Evolutionary conservation across 768 basidiomycete genomes (phyloP), one percentile per base, ranked within the genome.

Genomic region (Boletus subparvulus): DNA sequence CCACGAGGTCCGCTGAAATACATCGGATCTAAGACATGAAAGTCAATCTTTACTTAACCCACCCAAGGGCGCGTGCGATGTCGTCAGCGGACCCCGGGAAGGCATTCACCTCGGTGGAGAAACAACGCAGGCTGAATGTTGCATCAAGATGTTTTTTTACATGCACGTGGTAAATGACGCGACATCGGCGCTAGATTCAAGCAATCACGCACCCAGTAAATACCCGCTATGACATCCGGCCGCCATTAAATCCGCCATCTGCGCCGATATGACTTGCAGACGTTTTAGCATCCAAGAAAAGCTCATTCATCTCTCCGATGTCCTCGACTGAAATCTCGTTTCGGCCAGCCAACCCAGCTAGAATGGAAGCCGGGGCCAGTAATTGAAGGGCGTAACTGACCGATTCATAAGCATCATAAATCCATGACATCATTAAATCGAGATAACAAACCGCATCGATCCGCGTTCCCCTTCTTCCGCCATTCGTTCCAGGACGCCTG

Each of bases 241-340:
- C 62, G 19, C 75, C 74, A 40, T 69, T 63, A 50, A 70, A 75
- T 26, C 73, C 70, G 5, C 72, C 75, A 26, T 70, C 69, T 16
- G 72, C 78, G 61, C 73, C 72, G 36, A 85, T 84, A 58, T 81
- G 77, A 24, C 71, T 67, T n/a, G 86, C 86, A 54, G 81, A 83
- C 0, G 89, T 87, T 69, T 94, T 96, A 19, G 96, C 94, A 71
- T 98, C 95, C 65, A 98, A 78, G 80, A 99, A 99, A 33, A 99
- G 77, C 68, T 92, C 92, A 61, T 87, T 88, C 87, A 97, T 94
- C 80, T 98, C 94, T 35, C 82, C 80, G 47, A 98, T 86, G 71
- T 99, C 97, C 61, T 98, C 94, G 4, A 86, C 74, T 58, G 86
- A 83, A 54, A 98, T 92, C 65, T 94, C 87, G 35, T 74, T 79